Evolutionary conservation across 140 eudicot genomes (phyloP), one percentile per base, ranked within the genome.

Genomic region (Bidens hawaiensis): DNA sequence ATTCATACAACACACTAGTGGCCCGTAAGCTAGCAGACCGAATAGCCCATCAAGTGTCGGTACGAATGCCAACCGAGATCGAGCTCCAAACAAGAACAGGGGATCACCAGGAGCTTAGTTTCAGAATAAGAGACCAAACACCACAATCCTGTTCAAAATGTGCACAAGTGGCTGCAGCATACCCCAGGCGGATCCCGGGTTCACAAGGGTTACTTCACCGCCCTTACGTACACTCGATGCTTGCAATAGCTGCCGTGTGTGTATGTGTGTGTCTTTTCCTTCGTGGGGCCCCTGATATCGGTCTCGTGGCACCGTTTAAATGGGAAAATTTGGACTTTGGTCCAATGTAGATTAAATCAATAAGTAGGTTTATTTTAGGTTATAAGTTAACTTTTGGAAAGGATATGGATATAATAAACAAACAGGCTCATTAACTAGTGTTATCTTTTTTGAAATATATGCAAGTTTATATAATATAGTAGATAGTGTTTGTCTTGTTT

Each of bases 191-290:
- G 58, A 55, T 71, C 46, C 79, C 76, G 3, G 94, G 82, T 0
- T 76, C 96, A 33, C 83, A 78, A 67, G 85, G 91, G 30, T 48
- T 91, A 51, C 91, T 93, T 60, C 87, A 85, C 36, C 96, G 93
- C 2, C 96, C 99, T 0, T 87, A 80, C 62, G 79, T 93, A 16
- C 95, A 84, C 54, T 93, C 99, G 1, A 88, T 93, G 95, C 96
- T 93, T 13, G 83, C 88, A 3, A 76, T 93, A 62, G 99, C 99
- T 45, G 99, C 99, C 17, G 99, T 93, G 10, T 93, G 99, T 60
- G 96, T 93, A 16, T 93, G 99, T 34, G 96, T 93, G 34, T 87
- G 96, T 65, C 62, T 93, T 13, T 78, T 93, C 80, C 68, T 87
- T 33, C 80, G 96, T 43, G 96, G 99, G 45, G 78, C 85, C 24